Evolutionary conservation across 495 filamentous ascomycete species (phyloP).

Genomic region (Cenococcum geophilum): DNA sequence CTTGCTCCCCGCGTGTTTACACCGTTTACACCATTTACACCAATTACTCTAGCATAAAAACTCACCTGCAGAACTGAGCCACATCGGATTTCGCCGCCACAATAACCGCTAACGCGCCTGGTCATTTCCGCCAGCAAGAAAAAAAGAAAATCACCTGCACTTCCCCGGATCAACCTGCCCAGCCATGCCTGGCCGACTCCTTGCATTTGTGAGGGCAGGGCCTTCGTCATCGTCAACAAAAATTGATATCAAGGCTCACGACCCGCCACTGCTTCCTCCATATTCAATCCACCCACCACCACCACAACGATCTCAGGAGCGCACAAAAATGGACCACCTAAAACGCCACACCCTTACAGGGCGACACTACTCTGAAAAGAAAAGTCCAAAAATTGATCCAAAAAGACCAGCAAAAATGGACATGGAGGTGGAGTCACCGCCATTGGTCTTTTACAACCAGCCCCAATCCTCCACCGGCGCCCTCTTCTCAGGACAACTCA

Average conservation of each 20-base stretch:
- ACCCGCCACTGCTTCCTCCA: slow-evolving; percentile 16
- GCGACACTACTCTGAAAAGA: slow-evolving; percentile 24
- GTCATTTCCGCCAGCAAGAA: not conserved
- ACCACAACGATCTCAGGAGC: slow-evolving; percentile 18
- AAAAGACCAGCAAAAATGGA: slow-evolving; percentile 54
- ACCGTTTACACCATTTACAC: not conserved
- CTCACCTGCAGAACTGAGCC: not conserved
- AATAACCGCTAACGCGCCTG: not conserved
- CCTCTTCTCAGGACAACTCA: slow-evolving; percentile 77
- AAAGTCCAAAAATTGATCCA: slow-evolving; percentile 29
- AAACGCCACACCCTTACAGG: slow-evolving; percentile 28
- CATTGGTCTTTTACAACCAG: slow-evolving; percentile 67
- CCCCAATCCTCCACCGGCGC: slow-evolving; percentile 75
- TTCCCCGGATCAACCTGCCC: slow-evolving; percentile 23
- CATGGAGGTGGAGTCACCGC: slow-evolving; percentile 83
- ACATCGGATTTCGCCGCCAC: slow-evolving; percentile 1
- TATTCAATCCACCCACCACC: slow-evolving; percentile 24
- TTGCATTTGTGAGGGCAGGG: slow-evolving; percentile 11
- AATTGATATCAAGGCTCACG: not conserved
- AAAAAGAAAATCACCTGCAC: not conserved
- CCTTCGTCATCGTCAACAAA: slow-evolving; percentile 23
- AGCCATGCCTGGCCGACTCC: slow-evolving; percentile 28
- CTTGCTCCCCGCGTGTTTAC: not conserved
- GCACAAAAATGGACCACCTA: slow-evolving; percentile 26
- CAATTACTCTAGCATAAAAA: not conserved